A percentile compares a stretch with the other conserved stretches of the same genome.
phyloP scores from a whole-genome alignment of 306 rosid genomes.

The Castanopsis chinensis region DNA sequence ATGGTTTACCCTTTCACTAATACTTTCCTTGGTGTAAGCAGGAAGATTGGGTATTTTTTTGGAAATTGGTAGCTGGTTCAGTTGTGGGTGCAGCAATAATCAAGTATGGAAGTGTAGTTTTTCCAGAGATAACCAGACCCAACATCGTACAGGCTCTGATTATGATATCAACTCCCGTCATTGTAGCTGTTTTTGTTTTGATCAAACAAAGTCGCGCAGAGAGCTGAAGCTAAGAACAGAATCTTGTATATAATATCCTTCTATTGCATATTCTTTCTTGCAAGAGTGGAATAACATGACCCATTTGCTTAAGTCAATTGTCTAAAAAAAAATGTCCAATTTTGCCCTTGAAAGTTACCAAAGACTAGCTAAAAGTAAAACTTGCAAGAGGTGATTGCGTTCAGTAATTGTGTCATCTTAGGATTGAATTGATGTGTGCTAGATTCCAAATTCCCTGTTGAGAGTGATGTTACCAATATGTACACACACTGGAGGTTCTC shows the following conservation, averaged over 20 bases:
- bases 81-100: conserved; percentile 52
- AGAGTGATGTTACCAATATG: too few relatives aligned
- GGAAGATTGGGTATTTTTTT: conserved; percentile 59
- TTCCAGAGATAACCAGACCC: conserved; percentile 73
- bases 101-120: conserved; percentile 71
- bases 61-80: conserved; percentile 52
- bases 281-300: not conserved
- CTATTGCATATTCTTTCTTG: not conserved
- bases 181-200: conserved; percentile 60
- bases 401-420: too few relatives aligned
- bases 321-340: not conserved
- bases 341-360: too few relatives aligned
- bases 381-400: too few relatives aligned
- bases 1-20: not conserved
- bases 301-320: not conserved
- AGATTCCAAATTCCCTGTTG: too few relatives aligned
- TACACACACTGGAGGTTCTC: too few relatives aligned
- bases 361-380: too few relatives aligned
- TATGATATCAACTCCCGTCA: conserved; percentile 53
- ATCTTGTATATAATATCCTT: not conserved
- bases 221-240: conserved; percentile 2
- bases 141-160: conserved; percentile 57
- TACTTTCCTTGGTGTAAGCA: conserved; percentile 12
- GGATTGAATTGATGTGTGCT: too few relatives aligned
- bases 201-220: conserved; percentile 45